A percentile compares a stretch with the other conserved stretches of the same genome.
Conservation (phyloP, 1,139 yeast genomes). For the Lodderomyces jiufengensis region DNA sequence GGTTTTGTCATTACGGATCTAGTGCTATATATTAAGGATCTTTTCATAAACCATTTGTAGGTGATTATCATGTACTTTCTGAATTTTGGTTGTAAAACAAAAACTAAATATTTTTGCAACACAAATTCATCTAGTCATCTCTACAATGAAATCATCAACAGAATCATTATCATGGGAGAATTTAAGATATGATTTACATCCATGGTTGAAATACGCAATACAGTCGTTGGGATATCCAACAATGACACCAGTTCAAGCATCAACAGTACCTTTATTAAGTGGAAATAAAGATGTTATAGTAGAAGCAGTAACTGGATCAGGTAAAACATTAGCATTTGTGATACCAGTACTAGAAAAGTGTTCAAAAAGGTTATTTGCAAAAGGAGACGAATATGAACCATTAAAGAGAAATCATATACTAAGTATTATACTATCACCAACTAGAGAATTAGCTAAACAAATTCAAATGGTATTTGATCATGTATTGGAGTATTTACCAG, state of each 20-base stretch:
- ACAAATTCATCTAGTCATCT: conserved; percentile 3
- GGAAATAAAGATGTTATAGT: conserved; percentile 96
- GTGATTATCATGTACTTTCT: neutral
- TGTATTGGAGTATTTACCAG: conserved; percentile 60
- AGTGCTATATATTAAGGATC: neutral
- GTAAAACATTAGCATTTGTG: conserved; percentile 85
- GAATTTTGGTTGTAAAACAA: conserved; percentile 4
- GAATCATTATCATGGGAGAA: conserved; percentile 40
- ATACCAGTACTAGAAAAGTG: conserved; percentile 77
- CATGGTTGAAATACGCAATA: conserved; percentile 60
- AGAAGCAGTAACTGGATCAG: conserved; percentile 96
- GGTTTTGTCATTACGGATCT: conserved; percentile 3
- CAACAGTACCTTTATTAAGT: conserved; percentile 82
- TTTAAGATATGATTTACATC: conserved; percentile 33
- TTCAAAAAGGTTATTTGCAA: conserved; percentile 26
- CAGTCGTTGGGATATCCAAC: conserved; percentile 66
- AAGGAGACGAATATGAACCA: conserved; percentile 24
- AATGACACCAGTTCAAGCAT: conserved; percentile 98
- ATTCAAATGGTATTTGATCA: conserved; percentile 64
- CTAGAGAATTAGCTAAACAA: conserved; percentile 88
- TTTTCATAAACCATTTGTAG: conserved; percentile 3
- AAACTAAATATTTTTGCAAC: neutral
- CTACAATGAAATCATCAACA: conserved; percentile 24
- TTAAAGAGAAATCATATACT: conserved; percentile 62
- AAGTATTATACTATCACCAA: conserved; percentile 78